Conservation (phyloP, 2,329 filamentous ascomycete genomes). For the Colletotrichum sp. region DNA sequence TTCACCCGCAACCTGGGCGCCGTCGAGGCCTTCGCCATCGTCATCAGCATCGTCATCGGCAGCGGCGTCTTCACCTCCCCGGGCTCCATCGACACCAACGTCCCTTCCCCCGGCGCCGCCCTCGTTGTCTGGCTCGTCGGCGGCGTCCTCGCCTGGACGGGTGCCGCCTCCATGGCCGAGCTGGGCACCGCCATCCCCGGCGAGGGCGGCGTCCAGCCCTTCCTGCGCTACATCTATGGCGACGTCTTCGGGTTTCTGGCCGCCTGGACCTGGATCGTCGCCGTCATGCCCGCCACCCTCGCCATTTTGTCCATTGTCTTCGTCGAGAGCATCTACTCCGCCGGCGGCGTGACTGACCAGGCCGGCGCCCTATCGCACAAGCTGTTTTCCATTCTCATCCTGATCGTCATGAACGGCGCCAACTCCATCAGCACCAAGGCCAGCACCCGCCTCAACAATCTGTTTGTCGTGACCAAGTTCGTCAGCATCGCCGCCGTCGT, state of each 20-base stretch:
- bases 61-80: slow-evolving; percentile 71
- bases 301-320: slow-evolving; percentile 71
- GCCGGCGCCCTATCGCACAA: slow-evolving; percentile 52
- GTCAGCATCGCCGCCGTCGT: slow-evolving; percentile 53
- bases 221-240: slow-evolving; percentile 65
- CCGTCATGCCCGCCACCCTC: slow-evolving; percentile 68
- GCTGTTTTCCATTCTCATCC: slow-evolving; percentile 53
- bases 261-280: slow-evolving; percentile 70
- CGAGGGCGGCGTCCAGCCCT: slow-evolving; percentile 68
- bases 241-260: slow-evolving; percentile 67
- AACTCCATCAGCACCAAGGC: slow-evolving; percentile 63
- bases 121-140: slow-evolving; percentile 66
- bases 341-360: slow-evolving; percentile 50
- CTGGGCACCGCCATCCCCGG: slow-evolving; percentile 67
- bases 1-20: slow-evolving; percentile 52
- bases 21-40: slow-evolving; percentile 60
- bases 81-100: slow-evolving; percentile 66
- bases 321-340: slow-evolving; percentile 63
- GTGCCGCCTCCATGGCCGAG: slow-evolving; percentile 66
- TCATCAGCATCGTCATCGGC: slow-evolving; percentile 69
- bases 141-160: slow-evolving; percentile 68
- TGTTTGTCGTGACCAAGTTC: slow-evolving; percentile 62
- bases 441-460: slow-evolving; percentile 59
- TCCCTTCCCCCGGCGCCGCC: slow-evolving; percentile 64
- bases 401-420: slow-evolving; percentile 51